Conservation (phyloP, 768 basidiomycete species). For the Phaeolepiota aurea region DNA sequence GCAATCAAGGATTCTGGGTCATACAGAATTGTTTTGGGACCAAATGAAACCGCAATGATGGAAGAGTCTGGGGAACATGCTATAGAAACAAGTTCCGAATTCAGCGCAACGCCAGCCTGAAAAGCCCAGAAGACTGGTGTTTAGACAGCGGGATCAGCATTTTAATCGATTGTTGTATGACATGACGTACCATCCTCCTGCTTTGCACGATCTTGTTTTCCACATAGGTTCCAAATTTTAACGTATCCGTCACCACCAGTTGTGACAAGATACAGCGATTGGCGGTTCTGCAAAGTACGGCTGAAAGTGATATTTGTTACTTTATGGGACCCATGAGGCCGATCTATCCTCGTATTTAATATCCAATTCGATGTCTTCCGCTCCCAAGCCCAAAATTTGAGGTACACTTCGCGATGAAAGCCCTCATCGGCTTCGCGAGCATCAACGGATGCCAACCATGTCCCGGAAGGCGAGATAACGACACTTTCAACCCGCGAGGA, state of each 20-base stretch:
- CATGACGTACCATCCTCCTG: slow-evolving; percentile 40
- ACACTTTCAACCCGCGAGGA: slow-evolving; percentile 68
- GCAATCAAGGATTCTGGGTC: slow-evolving; percentile 57
- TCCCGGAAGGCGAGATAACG: slow-evolving; percentile 56
- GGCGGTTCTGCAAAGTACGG: slow-evolving; percentile 25
- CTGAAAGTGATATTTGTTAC: slow-evolving; percentile 68
- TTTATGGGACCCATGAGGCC: slow-evolving; percentile 65
- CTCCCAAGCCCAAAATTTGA: slow-evolving; percentile 92
- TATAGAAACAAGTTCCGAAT: slow-evolving; percentile 53
- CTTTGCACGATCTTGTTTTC: slow-evolving; percentile 33
- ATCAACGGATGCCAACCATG: slow-evolving; percentile 93
- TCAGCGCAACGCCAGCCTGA: slow-evolving; percentile 60
- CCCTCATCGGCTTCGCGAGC: slow-evolving; percentile 56
- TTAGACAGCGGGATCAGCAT: slow-evolving; percentile 4
- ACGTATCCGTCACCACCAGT: slow-evolving; percentile 68
- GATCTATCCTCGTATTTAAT: slow-evolving; percentile 85
- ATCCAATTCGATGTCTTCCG: slow-evolving; percentile 50
- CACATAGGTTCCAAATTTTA: slow-evolving; percentile 73
- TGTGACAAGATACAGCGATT: slow-evolving; percentile 50
- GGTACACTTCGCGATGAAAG: slow-evolving; percentile 61
- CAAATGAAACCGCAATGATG: slow-evolving; percentile 68
- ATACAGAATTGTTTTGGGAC: slow-evolving; percentile 63
- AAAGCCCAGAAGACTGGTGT: slow-evolving; percentile 68
- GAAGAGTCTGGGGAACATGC: slow-evolving; percentile 86
- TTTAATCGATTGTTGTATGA: neutral